Conservation (phyloP, 2,329 filamentous ascomycete species). For the Arthrinium phaeospermum region DNA sequence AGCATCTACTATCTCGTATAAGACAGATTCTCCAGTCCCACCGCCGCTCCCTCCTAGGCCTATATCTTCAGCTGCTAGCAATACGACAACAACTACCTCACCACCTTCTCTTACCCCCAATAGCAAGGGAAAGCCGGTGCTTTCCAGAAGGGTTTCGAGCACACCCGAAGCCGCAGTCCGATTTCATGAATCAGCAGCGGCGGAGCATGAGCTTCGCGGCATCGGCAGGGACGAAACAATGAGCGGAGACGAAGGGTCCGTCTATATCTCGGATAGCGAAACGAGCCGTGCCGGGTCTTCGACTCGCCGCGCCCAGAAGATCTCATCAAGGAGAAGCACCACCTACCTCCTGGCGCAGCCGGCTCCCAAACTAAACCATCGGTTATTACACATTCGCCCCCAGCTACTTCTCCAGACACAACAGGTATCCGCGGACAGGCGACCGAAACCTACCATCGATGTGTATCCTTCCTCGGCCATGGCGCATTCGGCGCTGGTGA, state of each 20-base stretch:
- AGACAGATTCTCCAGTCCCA: conserved; percentile 25
- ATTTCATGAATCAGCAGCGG: conserved; percentile 27
- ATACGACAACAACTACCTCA: neutral
- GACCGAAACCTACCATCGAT: conserved; percentile 73
- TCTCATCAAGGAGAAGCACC: conserved; percentile 60
- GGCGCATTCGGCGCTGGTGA: conserved; percentile 59
- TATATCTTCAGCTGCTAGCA: conserved; percentile 4
- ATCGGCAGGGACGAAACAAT: conserved; percentile 35
- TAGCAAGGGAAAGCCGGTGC: conserved; percentile 25
- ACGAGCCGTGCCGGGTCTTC: conserved; percentile 47
- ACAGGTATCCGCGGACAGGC: conserved; percentile 61
- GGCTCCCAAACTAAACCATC: conserved; percentile 65
- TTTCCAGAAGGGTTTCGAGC: conserved; percentile 15
- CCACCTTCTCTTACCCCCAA: conserved; percentile 1
- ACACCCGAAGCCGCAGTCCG: conserved; percentile 27
- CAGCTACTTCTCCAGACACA: conserved; percentile 76
- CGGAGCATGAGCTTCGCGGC: conserved; percentile 30
- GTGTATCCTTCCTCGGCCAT: conserved; percentile 73
- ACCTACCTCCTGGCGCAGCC: conserved; percentile 73
- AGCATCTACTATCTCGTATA: conserved; percentile 30
- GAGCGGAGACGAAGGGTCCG: conserved; percentile 57
- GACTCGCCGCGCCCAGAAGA: conserved; percentile 47
- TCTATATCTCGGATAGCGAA: conserved; percentile 54
- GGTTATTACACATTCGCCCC: conserved; percentile 70
- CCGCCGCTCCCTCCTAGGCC: conserved; percentile 21